Evolutionary conservation across 1,284 basidiomycete genomes (phyloP).

Genomic region (Schizopora paradoxa): DNA sequence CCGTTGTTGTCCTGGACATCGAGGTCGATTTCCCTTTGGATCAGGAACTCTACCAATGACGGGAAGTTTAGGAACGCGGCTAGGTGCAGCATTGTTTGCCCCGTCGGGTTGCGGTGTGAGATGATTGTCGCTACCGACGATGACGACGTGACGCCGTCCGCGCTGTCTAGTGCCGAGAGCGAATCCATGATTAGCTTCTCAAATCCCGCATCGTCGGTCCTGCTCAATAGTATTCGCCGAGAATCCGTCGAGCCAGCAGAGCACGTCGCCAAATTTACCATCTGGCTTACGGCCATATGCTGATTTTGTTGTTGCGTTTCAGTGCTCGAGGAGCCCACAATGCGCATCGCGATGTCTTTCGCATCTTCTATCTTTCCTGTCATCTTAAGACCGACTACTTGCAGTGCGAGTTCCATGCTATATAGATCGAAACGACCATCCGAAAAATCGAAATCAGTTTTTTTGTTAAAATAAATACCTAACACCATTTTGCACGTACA

Average conservation of each 20-base stretch:
- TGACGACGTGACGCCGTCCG: conserved; percentile 37
- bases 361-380: conserved; percentile 92
- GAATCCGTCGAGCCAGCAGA: conserved; percentile 41
- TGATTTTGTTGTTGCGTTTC: conserved; percentile 35
- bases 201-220: conserved; percentile 55
- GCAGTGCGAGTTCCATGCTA: conserved; percentile 92
- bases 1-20: conserved; percentile 89
- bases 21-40: conserved; percentile 70
- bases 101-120: conserved; percentile 59
- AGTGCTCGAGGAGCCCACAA: conserved; percentile 58
- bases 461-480: no score
- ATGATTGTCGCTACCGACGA: conserved; percentile 43
- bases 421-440: conserved; percentile 21
- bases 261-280: conserved; percentile 50
- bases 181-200: conserved; percentile 78
- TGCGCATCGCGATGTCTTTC: conserved; percentile 84
- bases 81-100: conserved; percentile 86
- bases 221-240: conserved; percentile 47
- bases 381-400: conserved; percentile 95
- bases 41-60: conserved; percentile 66
- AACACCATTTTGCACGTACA: no score
- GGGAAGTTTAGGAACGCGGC: conserved; percentile 80
- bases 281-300: conserved; percentile 32
- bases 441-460: conserved; percentile 12
- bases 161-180: conserved; percentile 66